Evolutionary conservation across 2,329 filamentous ascomycete genomes (phyloP), one percentile per base, ranked within the genome.

Genomic region (Aspergillus ochraceoroseus): DNA sequence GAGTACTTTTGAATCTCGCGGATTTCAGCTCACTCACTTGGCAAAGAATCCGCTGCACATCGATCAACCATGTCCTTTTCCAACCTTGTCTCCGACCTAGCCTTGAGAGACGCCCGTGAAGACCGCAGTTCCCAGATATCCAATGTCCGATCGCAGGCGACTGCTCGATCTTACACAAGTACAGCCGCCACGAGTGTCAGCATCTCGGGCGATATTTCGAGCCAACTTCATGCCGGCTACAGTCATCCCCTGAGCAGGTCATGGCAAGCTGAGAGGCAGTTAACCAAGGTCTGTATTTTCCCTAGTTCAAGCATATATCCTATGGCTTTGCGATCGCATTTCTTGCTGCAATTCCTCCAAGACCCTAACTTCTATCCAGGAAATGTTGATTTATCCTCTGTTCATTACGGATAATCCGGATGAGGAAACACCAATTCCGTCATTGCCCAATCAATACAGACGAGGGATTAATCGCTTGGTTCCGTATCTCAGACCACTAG

Each of bases 311-410:
- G 9, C 5, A 9, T 22, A 5, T 9, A 5, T 22, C 20, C 14
- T n/a, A 5, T 38, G 7, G 13, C 23, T 14, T 27, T n/a, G n/a
- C n/a, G n/a, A n/a, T n/a, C n/a, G n/a, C n/a, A n/a, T n/a, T n/a
- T n/a, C n/a, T n/a, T 14, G 6, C 7, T 31, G 17, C 32, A 35
- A 8, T 18, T 22, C 32, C 13, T 38, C 19, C 20, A 22, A 22
- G 20, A 44, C 18, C 32, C 33, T 44, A 28, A 29, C 14, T 8
- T 31, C 4, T 6, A 14, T 8, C 6, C 41, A 95, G 87, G 92
- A 89, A 25, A 96, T 96, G 92, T 83, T 98, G 58, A 95, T 98
- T 59, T 96, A 94, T 69, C 92, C 92, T 8, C 77, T 98, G 52
- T 98, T 98, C 72, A 80, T 98, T 51, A 94, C 92, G 57, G 92